These are phyloP conservation scores for Neotropicomus parvogracilis DNA, from an alignment of 1,284 basidiomycete species.

Conservation along the genomic window DNA sequence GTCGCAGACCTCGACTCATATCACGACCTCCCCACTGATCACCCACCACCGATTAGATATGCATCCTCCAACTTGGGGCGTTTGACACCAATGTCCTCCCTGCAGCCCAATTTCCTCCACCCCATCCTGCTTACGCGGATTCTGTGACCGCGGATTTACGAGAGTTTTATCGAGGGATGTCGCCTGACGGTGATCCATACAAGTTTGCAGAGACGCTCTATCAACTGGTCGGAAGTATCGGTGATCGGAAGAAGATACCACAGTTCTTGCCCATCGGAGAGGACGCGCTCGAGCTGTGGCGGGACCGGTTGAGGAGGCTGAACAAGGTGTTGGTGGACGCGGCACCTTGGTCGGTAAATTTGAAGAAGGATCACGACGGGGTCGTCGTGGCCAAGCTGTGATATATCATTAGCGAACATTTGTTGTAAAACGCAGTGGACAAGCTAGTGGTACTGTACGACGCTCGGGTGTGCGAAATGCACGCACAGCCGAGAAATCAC, in stretches of 20 bases:
- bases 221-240: not conserved
- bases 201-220: slow-evolving; percentile 4
- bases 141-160: not conserved
- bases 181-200: not conserved
- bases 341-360: slow-evolving; percentile 11
- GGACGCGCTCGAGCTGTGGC: slow-evolving; percentile 12
- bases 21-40: too few relatives aligned
- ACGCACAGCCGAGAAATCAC: too few relatives aligned
- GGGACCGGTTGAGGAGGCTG: not conserved
- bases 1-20: too few relatives aligned
- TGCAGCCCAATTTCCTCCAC: not conserved
- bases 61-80: not conserved
- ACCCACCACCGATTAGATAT: too few relatives aligned
- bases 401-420: too few relatives aligned
- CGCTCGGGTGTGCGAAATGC: too few relatives aligned
- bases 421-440: too few relatives aligned
- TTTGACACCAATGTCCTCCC: slow-evolving; percentile 13
- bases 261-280: slow-evolving; percentile 5
- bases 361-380: slow-evolving; percentile 7
- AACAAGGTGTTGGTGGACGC: not conserved
- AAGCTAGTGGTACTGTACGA: too few relatives aligned
- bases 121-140: slow-evolving; percentile 13
- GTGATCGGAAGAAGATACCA: slow-evolving; percentile 8
- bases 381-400: slow-evolving; percentile 4
- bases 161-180: not conserved